Evolutionary conservation across 2,329 filamentous ascomycete species (phyloP), one percentile per base, ranked within the genome.

Genomic region (Monosporascus cannonballus): DNA sequence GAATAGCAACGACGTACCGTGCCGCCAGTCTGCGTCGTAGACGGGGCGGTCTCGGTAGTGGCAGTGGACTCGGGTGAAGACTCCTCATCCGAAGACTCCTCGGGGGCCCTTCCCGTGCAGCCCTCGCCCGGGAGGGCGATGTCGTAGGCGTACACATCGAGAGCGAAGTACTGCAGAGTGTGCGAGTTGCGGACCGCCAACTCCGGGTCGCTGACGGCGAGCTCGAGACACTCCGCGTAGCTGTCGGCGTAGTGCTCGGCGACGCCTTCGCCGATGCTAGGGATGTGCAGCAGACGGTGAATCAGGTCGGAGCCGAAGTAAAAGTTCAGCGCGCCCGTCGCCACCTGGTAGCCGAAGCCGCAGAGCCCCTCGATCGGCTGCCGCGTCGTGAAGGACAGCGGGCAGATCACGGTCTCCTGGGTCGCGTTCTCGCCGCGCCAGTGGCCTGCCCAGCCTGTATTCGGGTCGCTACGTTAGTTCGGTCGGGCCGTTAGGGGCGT

Each of bases 381-480:
- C 48, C 85, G 81, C 47, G 74, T 75, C 38, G 70, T 63, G 67
- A 82, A 89, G 2, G 83, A 86, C 2, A 80, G 72, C 5, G 77
- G 75, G 68, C 85, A 89, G 67, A 89, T 87, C 58, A 88, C 85
- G 2, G 85, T 89, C 67, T 89, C 84, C 1, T 75, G 69, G 3
- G 83, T 83, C 2, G 77, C 84, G 55, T 88, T 88, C 25, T 67
- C 62, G 44, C 85, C 85, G 51, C 86, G 80, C 80, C 80, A 86
- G 72, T 89, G 85, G 36, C 85, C 85, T 46, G 74, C 85, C 78
- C 79, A 88, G 49, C 72, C 83, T 86, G 41, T 49, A 9, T 14
- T 34, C 30, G 11, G 9, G 9, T 34, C 30, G 11, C 11, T 34
- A 34, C 4, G 30, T 34, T 11, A 34, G 30, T 9, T 34, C 30